Evolutionary conservation across 1,284 basidiomycete species (phyloP), one percentile per base, ranked within the genome.

Genomic region (Cutaneotrichosporon sp.): DNA sequence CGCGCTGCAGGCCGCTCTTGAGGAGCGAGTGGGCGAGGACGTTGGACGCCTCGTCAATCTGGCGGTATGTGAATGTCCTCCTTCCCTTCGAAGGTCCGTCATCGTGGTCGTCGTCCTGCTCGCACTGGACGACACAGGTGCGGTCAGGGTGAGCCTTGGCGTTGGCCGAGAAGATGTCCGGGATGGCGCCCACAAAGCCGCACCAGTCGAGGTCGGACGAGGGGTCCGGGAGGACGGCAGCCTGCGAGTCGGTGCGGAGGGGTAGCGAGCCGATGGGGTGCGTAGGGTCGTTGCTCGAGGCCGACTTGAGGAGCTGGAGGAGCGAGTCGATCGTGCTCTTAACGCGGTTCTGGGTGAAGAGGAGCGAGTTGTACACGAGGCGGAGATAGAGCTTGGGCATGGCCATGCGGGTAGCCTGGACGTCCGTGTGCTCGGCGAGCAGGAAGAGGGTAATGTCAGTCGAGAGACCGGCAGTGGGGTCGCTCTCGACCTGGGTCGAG

Each of bases 171-270:
- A 98, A 96, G 57, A 97, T 86, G 78, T 97, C 90, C 46, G 97
- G 91, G 77, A 97, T 92, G 22, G 97, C 91, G 46, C 97, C 97
- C 76, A 93, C 92, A 86, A 89, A 99, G 62, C 90, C 94, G 79
- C 93, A 97, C 94, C 96, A 99, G 75, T 97, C 88, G 49, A 99
- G 86, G 78, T 99, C 90, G 11, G 87, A 89, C 14, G 86, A 88
- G 2, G 97, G 94, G 75, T 92, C 86, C 0, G 97, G 97, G 16
- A 99, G 84, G 57, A 85, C 83, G 3, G 81, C 80, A 61, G 85
- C 85, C 80, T 97, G 93, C 9, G 82, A 78, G 2, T 87, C 83
- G 0, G 93, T 93, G 53, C 92, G 81, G n/a, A 97, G 81, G 1
- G 91, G 88, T 53, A 96, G 85, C 16, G 90, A 86, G 56, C 91